Evolutionary conservation across 1,139 yeast genomes (phyloP).

Genomic region (Magnusiomyces suaveolens): DNA sequence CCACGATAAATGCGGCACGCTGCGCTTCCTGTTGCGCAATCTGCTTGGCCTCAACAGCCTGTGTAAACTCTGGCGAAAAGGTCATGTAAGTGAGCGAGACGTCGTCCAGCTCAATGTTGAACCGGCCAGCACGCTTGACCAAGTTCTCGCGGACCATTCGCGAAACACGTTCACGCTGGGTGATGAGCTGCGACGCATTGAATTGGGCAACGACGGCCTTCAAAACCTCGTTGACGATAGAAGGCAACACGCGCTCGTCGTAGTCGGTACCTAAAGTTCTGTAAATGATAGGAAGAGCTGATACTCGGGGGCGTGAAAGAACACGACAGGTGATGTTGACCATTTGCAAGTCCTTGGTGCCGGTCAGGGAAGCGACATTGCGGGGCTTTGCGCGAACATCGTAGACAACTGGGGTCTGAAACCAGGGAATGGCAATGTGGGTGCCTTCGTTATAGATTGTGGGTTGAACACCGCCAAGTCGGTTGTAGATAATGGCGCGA

Average conservation of each 20-base stretch:
- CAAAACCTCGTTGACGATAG: conserved; percentile 92
- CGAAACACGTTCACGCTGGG: conserved; percentile 95
- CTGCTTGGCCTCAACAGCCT: conserved; percentile 97
- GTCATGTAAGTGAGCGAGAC: conserved; percentile 95
- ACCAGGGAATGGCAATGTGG: conserved; percentile 87
- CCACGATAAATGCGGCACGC: conserved; percentile 93
- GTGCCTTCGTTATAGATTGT: conserved; percentile 89
- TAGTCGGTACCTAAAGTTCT: conserved; percentile 89
- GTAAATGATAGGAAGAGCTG: conserved; percentile 70
- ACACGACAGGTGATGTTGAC: conserved; percentile 98
- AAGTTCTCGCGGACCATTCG: conserved; percentile 83
- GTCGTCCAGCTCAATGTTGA: conserved; percentile 82
- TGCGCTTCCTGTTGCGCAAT: conserved; percentile 99
- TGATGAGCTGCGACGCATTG: conserved; percentile 93
- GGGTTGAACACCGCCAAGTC: conserved; percentile 80
- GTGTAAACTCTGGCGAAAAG: conserved; percentile 93
- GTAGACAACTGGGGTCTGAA: conserved; percentile 84
- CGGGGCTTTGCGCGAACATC: conserved; percentile 97
- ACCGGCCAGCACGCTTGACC: conserved; percentile 83
- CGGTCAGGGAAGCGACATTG: conserved; percentile 93
- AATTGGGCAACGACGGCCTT: conserved; percentile 97
- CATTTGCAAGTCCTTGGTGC: conserved; percentile 98
- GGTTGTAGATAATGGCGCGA: conserved; percentile 87
- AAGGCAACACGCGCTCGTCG: conserved; percentile 93
- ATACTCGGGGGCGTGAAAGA: conserved; percentile 75